phyloP scores from a whole-genome alignment of 2,329 filamentous ascomycete genomes.

The Fusarium paranaense region DNA sequence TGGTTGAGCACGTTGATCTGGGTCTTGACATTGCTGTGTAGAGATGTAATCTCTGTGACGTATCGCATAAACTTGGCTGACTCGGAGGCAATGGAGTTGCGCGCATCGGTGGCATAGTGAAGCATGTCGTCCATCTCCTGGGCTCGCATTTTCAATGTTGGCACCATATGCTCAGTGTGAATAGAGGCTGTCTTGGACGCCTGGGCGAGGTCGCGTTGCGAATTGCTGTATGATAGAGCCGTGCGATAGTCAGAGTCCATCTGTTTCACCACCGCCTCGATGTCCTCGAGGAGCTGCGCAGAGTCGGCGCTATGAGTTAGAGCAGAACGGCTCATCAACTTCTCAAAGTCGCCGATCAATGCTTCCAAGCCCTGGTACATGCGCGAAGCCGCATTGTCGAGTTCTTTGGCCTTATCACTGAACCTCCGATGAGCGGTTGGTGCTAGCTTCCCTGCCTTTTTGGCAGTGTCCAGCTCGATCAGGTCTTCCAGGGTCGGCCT shows the following conservation, averaged over 20 bases:
- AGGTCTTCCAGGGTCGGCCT: slow-evolving; percentile 78
- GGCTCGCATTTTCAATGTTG: slow-evolving; percentile 66
- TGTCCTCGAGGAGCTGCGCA: slow-evolving; percentile 80
- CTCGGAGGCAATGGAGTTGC: slow-evolving; percentile 74
- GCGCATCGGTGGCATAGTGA: slow-evolving; percentile 70
- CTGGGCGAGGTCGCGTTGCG: slow-evolving; percentile 69
- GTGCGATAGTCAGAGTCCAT: slow-evolving; percentile 88
- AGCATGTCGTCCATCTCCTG: slow-evolving; percentile 72
- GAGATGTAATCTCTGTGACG: slow-evolving; percentile 82
- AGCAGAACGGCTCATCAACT: slow-evolving; percentile 65
- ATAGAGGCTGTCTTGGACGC: slow-evolving; percentile 73
- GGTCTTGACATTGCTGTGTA: slow-evolving; percentile 77
- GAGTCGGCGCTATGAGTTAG: slow-evolving; percentile 72
- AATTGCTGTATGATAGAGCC: slow-evolving; percentile 75
- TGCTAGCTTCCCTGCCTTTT: slow-evolving; percentile 76
- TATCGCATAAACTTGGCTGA: slow-evolving; percentile 82
- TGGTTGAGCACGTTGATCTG: slow-evolving; percentile 79
- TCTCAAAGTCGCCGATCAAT: slow-evolving; percentile 73
- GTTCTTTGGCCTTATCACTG: slow-evolving; percentile 66
- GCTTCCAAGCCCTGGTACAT: slow-evolving; percentile 72
- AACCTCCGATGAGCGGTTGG: slow-evolving; percentile 70
- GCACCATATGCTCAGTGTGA: slow-evolving; percentile 72
- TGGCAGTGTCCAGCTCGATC: slow-evolving; percentile 78
- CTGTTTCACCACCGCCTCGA: slow-evolving; percentile 87
- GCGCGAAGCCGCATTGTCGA: slow-evolving; percentile 69